A percentile compares a stretch with the other conserved stretches of the same genome.
Evolutionary conservation across 805 yeast species (phyloP).

Genomic region (Candida ovalis): DNA sequence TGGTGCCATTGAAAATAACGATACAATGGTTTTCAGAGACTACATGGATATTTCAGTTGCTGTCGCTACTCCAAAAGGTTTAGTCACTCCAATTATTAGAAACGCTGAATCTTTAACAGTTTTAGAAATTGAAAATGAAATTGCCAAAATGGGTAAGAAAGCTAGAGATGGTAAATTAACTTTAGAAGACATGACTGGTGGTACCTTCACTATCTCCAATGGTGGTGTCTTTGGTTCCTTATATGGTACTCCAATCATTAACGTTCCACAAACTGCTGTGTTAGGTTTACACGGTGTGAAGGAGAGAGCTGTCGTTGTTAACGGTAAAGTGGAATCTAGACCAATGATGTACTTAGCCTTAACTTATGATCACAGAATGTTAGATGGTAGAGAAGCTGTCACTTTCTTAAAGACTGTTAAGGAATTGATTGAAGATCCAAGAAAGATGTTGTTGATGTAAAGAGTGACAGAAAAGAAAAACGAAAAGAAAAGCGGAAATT

Average conservation of each 20-base stretch:
- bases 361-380: constrained; percentile 96
- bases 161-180: constrained; percentile 97
- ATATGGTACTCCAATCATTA: constrained; percentile 97
- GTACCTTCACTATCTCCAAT: constrained; percentile 97
- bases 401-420: constrained; percentile 92
- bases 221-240: constrained; percentile 99
- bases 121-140: constrained; percentile 86
- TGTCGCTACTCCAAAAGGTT: constrained; percentile 98
- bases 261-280: constrained; percentile 97
- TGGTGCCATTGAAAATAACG: constrained; percentile 88
- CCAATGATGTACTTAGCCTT: constrained; percentile 99
- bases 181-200: constrained; percentile 98
- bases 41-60: constrained; percentile 95
- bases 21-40: constrained; percentile 93
- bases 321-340: constrained; percentile 93
- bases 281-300: constrained; percentile 96
- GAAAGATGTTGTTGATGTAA: constrained; percentile 80
- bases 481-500: background rate
- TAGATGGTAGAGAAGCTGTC: constrained; percentile 99
- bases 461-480: too few species aligned
- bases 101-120: constrained; percentile 90
- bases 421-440: constrained; percentile 97
- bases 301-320: constrained; percentile 94
- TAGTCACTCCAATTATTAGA: constrained; percentile 96
- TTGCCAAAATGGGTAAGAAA: constrained; percentile 74